Percentiles rank a stretch among this genome's conserved stretches.
phyloP scores from a whole-genome alignment of 2,329 filamentous ascomycete genomes.

The Zopfia rhizophila region DNA sequence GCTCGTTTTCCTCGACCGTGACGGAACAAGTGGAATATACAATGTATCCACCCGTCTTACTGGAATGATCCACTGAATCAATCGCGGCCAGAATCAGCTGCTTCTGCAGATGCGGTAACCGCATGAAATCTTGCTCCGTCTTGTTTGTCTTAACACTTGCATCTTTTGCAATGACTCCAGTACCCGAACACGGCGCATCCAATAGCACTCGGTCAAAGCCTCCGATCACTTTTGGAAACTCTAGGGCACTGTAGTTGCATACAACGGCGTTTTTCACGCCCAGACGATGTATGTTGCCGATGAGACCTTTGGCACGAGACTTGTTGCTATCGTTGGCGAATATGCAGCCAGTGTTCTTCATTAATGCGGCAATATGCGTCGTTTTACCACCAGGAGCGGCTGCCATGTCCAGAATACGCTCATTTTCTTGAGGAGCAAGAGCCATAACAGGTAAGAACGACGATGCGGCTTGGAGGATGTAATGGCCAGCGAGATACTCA shows the following conservation, averaged over 20 bases:
- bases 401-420: constrained; percentile 93
- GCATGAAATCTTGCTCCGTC: constrained; percentile 92
- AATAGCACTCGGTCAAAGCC: constrained; percentile 95
- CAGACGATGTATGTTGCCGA: constrained; percentile 93
- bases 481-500: constrained; percentile 96
- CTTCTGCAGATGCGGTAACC: constrained; percentile 93
- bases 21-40: constrained; percentile 98
- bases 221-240: constrained; percentile 93
- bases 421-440: constrained; percentile 89
- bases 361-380: constrained; percentile 93
- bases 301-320: constrained; percentile 91
- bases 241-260: constrained; percentile 92
- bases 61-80: constrained; percentile 90
- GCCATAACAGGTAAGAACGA: constrained; percentile 99
- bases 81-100: constrained; percentile 93
- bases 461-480: constrained; percentile 95
- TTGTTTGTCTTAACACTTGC: constrained; percentile 98
- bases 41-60: constrained; percentile 92
- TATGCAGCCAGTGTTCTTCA: constrained; percentile 96
- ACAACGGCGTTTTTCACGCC: constrained; percentile 95
- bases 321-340: constrained; percentile 98
- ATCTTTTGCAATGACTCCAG: constrained; percentile 97
- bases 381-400: constrained; percentile 96
- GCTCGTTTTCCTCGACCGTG: constrained; percentile 92
- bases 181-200: constrained; percentile 95